Conservation (phyloP, 2,329 filamentous ascomycete genomes). For the Colletotrichum salicis region DNA sequence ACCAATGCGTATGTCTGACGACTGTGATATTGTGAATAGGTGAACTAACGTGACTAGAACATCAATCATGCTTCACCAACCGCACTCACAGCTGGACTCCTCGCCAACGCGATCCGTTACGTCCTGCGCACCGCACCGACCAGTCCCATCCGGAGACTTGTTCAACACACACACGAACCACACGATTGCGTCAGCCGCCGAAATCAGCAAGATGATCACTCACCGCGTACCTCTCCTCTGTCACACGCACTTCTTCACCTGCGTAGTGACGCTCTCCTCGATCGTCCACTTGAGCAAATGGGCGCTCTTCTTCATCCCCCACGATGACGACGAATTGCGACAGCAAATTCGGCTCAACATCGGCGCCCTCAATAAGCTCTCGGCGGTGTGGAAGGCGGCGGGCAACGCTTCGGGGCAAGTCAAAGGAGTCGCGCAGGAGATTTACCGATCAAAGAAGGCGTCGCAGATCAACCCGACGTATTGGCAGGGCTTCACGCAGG, state of each 20-base stretch:
- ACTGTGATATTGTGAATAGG: no score
- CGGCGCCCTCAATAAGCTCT: slow-evolving; percentile 76
- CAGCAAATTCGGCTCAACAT: slow-evolving; percentile 84
- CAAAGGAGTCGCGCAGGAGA: slow-evolving; percentile 80
- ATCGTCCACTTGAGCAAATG: slow-evolving; percentile 86
- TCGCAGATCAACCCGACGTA: slow-evolving; percentile 63
- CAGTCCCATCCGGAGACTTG: slow-evolving; percentile 58
- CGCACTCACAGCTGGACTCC: slow-evolving; percentile 78
- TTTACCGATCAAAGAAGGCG: slow-evolving; percentile 70
- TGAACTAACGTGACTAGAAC: slow-evolving; percentile 51
- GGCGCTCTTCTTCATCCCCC: slow-evolving; percentile 69
- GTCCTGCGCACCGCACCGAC: slow-evolving; percentile 72
- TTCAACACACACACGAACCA: slow-evolving; percentile 80
- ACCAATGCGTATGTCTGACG: slow-evolving; percentile 60
- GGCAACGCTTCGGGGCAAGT: slow-evolving; percentile 77
- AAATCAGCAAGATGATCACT: slow-evolving; percentile 79
- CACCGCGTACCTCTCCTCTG: slow-evolving; percentile 77
- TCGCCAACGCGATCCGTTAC: slow-evolving; percentile 68
- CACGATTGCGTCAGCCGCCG: slow-evolving; percentile 81
- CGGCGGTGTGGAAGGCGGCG: slow-evolving; percentile 78
- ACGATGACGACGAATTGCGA: slow-evolving; percentile 73
- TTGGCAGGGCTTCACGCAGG: slow-evolving; percentile 65
- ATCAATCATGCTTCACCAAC: slow-evolving; percentile 82
- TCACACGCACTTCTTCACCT: slow-evolving; percentile 87
- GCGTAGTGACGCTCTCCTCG: slow-evolving; percentile 80